Base-by-base conservation (phyloP, 2,329 filamentous ascomycete genomes). In the Pestalotiopsis sp. region DNA sequence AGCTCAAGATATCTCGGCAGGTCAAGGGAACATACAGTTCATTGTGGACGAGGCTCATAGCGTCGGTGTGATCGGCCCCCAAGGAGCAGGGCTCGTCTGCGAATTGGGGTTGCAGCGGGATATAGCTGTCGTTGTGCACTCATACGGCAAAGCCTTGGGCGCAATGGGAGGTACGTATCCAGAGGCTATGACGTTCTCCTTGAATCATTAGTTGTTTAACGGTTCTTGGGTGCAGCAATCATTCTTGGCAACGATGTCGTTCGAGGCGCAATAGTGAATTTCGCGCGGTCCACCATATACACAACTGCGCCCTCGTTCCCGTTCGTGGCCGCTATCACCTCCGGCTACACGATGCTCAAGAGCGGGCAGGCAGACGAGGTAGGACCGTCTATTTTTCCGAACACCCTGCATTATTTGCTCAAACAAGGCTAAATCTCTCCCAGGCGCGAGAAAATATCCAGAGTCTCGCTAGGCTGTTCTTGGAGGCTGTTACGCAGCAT, bases 31-130 rank as follows among this genome's bases (percentile, higher is more conserved):
- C 70, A 83, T 79, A 2, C 82, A 87, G 70, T 81, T 89, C 39
- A 76, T 88, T 13, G 80, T 89, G 0, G 87, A 90, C 69, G 87
- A 90, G 69, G 87, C 87, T 0, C 87, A 89, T 72, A 80, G 82
- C 0, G 84, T 81, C 13, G 87, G 87, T 0, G 77, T 86, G 0
- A 81, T 86, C 70, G 87, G 87, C 0, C 79, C 78, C 0, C 76
- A 80, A 0, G 87, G 87, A 0, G 76, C 77, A 0, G 87, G 87
- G 0, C 74, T 88, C 3, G 85, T 89, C 4, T 81, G 81, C 67
- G 76, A 79, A 41, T 76, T 88, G 2, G 86, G 85, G 0, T 71
- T 89, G 0, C 81, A 89, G 69, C 79, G 83, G 12, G 78, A 82
- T 14, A 84, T 86, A 71, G 85, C 86, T 52, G 80, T 85, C 39